These are phyloP conservation scores for Talaromyces marneffei DNA, from an alignment of 2,329 filamentous ascomycete genomes.

Conservation along the genomic window DNA sequence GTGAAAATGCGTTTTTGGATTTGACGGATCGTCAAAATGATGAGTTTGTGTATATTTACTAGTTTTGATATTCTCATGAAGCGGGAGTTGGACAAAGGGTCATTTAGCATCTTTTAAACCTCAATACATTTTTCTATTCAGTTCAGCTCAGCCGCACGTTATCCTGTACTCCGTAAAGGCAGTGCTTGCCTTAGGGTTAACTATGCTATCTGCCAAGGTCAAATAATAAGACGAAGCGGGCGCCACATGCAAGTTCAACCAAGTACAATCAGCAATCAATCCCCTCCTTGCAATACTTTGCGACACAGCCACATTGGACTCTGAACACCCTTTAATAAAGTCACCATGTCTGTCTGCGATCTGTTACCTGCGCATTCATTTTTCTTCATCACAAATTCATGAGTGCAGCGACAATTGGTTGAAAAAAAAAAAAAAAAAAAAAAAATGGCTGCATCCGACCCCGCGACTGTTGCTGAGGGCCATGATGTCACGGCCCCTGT, in stretches of 20 bases:
- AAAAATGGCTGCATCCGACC: neutral
- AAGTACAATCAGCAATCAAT: neutral
- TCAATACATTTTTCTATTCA: neutral
- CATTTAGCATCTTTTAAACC: no score
- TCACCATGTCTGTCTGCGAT: neutral
- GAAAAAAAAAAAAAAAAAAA: no score
- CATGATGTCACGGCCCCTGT: conserved; percentile 7
- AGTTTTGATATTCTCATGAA: neutral
- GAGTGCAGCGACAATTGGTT: neutral
- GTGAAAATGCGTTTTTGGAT: conserved; percentile 53
- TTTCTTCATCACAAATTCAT: neutral
- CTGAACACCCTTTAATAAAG: neutral
- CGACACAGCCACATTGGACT: neutral
- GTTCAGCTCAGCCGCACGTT: no score
- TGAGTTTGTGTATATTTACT: conserved; percentile 62
- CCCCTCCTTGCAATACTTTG: neutral
- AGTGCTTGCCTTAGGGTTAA: neutral
- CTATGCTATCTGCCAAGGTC: neutral
- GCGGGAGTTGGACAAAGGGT: no score
- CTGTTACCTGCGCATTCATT: neutral
- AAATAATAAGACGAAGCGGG: neutral
- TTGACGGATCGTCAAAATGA: conserved; percentile 62
- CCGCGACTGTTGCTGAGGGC: neutral
- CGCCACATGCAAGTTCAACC: conserved; percentile 2
- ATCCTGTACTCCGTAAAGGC: neutral